Evolutionary conservation across 345 rosid genomes (phyloP).

Genomic region (Ceriops zippeliana): DNA sequence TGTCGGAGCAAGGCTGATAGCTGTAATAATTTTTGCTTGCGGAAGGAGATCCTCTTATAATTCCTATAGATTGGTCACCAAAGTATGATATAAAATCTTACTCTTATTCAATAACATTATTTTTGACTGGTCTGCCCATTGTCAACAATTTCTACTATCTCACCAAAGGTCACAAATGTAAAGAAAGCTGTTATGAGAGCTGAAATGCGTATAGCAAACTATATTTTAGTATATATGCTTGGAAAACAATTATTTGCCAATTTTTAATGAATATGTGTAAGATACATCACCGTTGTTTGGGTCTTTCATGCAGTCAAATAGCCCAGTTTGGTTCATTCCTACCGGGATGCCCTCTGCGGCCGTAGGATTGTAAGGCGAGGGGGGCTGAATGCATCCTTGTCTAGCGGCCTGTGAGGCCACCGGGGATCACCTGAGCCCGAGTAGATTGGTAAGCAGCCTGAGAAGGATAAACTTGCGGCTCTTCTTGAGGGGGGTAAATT

Average conservation of each 20-base stretch:
- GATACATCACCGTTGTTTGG: constrained; percentile 46
- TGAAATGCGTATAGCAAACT: constrained; percentile 17
- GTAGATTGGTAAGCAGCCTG: constrained; percentile 12
- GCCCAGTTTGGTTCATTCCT: constrained; percentile 33
- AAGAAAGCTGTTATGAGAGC: constrained; percentile 46
- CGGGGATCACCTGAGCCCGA: constrained; percentile 1
- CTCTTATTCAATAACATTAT: too few relatives aligned
- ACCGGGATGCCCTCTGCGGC: background rate
- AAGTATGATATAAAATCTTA: too few relatives aligned
- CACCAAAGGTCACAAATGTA: constrained; percentile 55
- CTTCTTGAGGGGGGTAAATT: constrained; percentile 1
- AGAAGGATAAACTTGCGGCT: background rate
- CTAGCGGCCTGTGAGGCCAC: background rate
- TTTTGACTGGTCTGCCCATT: constrained; percentile 29
- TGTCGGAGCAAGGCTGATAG: too few relatives aligned
- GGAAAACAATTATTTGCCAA: background rate
- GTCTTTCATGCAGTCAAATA: constrained; percentile 67
- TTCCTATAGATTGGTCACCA: too few relatives aligned
- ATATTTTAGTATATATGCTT: constrained; percentile 4
- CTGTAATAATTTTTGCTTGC: too few relatives aligned
- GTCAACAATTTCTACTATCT: constrained; percentile 58
- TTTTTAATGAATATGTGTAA: background rate
- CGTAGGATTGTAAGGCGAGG: background rate
- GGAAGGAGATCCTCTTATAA: too few relatives aligned
- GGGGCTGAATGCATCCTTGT: background rate